Conservation (phyloP, 2,329 filamentous ascomycete species). For the Tolypocladium album region DNA sequence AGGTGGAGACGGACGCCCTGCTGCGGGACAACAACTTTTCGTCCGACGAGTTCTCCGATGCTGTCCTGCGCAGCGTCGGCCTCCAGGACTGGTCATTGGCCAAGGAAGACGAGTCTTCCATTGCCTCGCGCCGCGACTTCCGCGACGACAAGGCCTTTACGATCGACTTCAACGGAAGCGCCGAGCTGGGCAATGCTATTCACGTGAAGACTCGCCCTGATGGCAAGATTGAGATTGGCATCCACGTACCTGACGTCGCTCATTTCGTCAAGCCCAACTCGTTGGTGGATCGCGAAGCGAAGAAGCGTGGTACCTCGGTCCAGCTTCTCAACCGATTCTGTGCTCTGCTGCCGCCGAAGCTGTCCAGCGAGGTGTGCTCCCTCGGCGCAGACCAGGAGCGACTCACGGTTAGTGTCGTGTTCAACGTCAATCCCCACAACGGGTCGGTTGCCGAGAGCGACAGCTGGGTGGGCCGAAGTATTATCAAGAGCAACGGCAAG, state of each 20-base stretch:
- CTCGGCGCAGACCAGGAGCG: constrained; percentile 79
- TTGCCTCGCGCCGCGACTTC: constrained; percentile 79
- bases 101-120: constrained; percentile 66
- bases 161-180: constrained; percentile 77
- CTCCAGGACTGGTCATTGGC: constrained; percentile 84
- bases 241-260: constrained; percentile 89
- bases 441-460: constrained; percentile 74
- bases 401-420: constrained; percentile 84
- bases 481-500: constrained; percentile 86
- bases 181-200: constrained; percentile 84
- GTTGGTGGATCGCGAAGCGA: constrained; percentile 90
- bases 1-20: constrained; percentile 94
- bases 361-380: constrained; percentile 81
- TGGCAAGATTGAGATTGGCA: constrained; percentile 84
- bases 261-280: constrained; percentile 97
- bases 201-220: constrained; percentile 79
- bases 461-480: constrained; percentile 85
- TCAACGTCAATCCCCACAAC: constrained; percentile 75
- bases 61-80: constrained; percentile 84
- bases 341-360: constrained; percentile 78
- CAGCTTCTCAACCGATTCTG: constrained; percentile 84
- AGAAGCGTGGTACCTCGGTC: constrained; percentile 93
- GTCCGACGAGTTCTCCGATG: constrained; percentile 94
- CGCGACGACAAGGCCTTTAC: constrained; percentile 82
- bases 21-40: constrained; percentile 98